Evolutionary conservation across 176 grass and related monocot genomes (phyloP).

Genomic region (Raddia guianensis): DNA sequence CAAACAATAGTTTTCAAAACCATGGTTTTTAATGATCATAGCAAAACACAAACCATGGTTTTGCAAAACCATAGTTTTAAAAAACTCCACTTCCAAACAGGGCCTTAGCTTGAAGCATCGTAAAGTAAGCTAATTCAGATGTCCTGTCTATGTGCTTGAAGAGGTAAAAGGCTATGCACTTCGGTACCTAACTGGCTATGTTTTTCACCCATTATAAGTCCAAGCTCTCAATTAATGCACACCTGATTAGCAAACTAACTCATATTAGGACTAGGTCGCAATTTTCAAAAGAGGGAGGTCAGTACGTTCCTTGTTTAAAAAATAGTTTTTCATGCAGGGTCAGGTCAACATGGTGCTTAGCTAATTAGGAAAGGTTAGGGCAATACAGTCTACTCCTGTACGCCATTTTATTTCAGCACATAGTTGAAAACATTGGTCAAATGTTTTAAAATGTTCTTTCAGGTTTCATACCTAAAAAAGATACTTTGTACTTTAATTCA

Average conservation of each 20-base stretch:
- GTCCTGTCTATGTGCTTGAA: conserved; percentile 21
- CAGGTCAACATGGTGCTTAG: conserved; percentile 40
- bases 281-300: background rate
- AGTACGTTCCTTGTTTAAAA: background rate
- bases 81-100: no score
- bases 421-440: conserved; percentile 55
- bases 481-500: conserved; percentile 30
- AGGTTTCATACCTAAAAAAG: conserved; percentile 37
- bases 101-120: conserved; percentile 46
- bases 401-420: conserved; percentile 36
- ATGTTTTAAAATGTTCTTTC: conserved; percentile 29
- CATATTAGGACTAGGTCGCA: background rate
- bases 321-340: conserved; percentile 1
- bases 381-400: conserved; percentile 37
- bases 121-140: conserved; percentile 34
- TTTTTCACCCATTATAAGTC: background rate
- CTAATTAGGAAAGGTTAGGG: conserved; percentile 39
- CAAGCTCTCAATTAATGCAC: background rate
- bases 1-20: no score
- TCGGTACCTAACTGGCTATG: conserved; percentile 32
- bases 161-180: conserved; percentile 29
- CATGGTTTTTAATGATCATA: no score
- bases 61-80: no score
- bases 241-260: background rate
- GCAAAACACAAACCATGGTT: no score